Conservation (phyloP, 768 basidiomycete genomes). For the Suillus tomentosus region DNA sequence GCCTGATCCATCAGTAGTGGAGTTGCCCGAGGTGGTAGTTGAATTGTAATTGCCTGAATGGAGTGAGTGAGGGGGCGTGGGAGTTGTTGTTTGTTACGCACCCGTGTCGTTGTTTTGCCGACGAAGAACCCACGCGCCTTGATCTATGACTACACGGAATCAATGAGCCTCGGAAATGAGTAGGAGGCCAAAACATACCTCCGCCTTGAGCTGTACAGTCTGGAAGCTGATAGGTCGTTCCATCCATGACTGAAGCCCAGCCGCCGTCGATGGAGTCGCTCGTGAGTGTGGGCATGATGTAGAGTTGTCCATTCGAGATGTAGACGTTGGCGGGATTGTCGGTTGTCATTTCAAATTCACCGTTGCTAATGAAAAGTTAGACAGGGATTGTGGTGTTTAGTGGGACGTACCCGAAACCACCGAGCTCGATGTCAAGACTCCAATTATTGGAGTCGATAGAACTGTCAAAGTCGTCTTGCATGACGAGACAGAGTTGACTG, state of each 20-base stretch:
- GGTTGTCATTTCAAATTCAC: slow-evolving; percentile 61
- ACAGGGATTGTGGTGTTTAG: background rate
- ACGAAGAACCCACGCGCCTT: slow-evolving; percentile 27
- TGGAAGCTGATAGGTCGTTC: slow-evolving; percentile 37
- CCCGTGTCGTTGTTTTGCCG: slow-evolving; percentile 32
- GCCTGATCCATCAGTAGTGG: slow-evolving; percentile 13
- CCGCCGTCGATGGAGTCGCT: slow-evolving; percentile 45
- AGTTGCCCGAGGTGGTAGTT: background rate
- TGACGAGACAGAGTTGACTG: slow-evolving; percentile 43
- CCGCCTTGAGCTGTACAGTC: slow-evolving; percentile 33
- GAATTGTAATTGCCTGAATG: background rate
- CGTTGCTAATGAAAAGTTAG: slow-evolving; percentile 34
- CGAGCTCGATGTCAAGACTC: slow-evolving; percentile 52
- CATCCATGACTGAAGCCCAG: slow-evolving; percentile 40
- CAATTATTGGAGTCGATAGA: slow-evolving; percentile 48
- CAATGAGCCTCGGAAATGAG: background rate
- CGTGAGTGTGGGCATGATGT: slow-evolving; percentile 62
- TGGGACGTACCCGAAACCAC: slow-evolving; percentile 48
- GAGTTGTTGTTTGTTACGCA: slow-evolving; percentile 14
- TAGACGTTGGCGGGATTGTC: slow-evolving; percentile 40
- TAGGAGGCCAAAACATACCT: background rate
- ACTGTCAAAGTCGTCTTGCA: slow-evolving; percentile 50
- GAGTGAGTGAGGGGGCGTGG: background rate
- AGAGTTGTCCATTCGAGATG: slow-evolving; percentile 51
- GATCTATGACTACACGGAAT: slow-evolving; percentile 15